A percentile compares a stretch with the other conserved stretches of the same genome.
phyloP scores from a whole-genome alignment of 2,329 filamentous ascomycete species.

The Monosporascus sp. region DNA sequence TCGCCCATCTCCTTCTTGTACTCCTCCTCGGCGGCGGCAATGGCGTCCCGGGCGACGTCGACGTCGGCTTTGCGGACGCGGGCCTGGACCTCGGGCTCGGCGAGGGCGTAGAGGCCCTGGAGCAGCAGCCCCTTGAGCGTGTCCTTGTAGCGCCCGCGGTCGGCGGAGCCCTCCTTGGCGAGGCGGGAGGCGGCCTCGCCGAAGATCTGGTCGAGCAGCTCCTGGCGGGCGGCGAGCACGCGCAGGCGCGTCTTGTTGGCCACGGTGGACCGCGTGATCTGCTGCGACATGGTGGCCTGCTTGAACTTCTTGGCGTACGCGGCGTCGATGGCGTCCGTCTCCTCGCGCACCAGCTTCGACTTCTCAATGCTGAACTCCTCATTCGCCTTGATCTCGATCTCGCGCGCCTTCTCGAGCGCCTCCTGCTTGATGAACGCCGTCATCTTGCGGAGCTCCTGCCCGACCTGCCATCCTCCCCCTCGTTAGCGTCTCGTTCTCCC shows the following conservation, averaged over 20 bases:
- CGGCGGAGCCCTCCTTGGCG: slow-evolving; percentile 54
- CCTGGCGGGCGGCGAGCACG: slow-evolving; percentile 81
- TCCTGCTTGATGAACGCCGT: slow-evolving; percentile 99
- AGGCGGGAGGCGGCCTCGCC: slow-evolving; percentile 73
- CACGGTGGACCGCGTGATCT: slow-evolving; percentile 94
- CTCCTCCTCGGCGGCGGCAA: slow-evolving; percentile 69
- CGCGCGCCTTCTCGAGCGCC: slow-evolving; percentile 90
- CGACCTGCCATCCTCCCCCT: slow-evolving; percentile 59
- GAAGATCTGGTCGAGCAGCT: slow-evolving; percentile 86
- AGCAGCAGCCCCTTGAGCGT: slow-evolving; percentile 77
- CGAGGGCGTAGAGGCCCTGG: slow-evolving; percentile 84
- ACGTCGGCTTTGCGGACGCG: slow-evolving; percentile 76
- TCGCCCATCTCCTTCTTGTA: slow-evolving; percentile 75
- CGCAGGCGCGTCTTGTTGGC: slow-evolving; percentile 93
- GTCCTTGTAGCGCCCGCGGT: slow-evolving; percentile 68
- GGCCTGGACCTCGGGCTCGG: slow-evolving; percentile 71
- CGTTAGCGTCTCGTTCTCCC: background rate
- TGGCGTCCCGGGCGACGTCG: slow-evolving; percentile 70
- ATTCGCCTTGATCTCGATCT: slow-evolving; percentile 97
- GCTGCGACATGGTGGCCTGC: slow-evolving; percentile 95
- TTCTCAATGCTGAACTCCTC: slow-evolving; percentile 99
- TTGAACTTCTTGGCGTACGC: slow-evolving; percentile 99
- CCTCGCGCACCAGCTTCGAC: slow-evolving; percentile 94
- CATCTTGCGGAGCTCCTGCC: slow-evolving; percentile 99
- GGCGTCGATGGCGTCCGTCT: slow-evolving; percentile 86